Base-by-base conservation (phyloP, 2,329 filamentous ascomycete species). In the Furcasterigmium sp. region DNA sequence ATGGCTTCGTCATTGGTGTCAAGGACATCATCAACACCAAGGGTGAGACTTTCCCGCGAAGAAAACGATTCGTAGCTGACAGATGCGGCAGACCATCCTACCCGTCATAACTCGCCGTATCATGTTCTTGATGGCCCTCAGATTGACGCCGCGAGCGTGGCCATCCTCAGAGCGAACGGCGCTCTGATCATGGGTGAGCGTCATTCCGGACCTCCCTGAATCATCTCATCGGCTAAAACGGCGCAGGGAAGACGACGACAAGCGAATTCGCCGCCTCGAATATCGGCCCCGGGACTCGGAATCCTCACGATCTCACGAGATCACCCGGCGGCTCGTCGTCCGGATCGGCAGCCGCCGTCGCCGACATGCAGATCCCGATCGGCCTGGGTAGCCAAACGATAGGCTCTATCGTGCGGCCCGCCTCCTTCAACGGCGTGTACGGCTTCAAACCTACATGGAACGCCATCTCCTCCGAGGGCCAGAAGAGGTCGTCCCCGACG, bases 281-380 rank as follows among this genome's bases (percentile, higher is more conserved):
- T 1, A 58, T 65, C n/a, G 79, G 79, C 0, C 67, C 73, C 2
- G 66, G 65, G 39, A 80, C 78, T 1, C 56, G 59, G 3, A 86
- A 86, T 54, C 78, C 82, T 0, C 86, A 87, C 50, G 82, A 87
- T 56, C 57, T 64, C 2, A 70, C 70, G 1, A 72, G 84, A 8
- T 85, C 82, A 0, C 82, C 82, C 0, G 82, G 82, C 1, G 82
- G 83, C 32, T 85, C 81, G 0, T 84, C 80, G 0, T 79, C 80
- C 0, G 83, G 83, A 0, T 84, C 81, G 0, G 82, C 69, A 0
- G 81, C 82, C 0, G 80, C 78, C 1, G 80, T 86, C 0, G 81
- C 67, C 8, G 82, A 85, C 46, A 73, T 74, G 41, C 82, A 85
- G 46, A 73, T 72, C 0, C 77, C 80, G 0, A 52, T 86, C 8